phyloP scores from a whole-genome alignment of 1,284 basidiomycete species.

The Cryptococcus sp. region DNA sequence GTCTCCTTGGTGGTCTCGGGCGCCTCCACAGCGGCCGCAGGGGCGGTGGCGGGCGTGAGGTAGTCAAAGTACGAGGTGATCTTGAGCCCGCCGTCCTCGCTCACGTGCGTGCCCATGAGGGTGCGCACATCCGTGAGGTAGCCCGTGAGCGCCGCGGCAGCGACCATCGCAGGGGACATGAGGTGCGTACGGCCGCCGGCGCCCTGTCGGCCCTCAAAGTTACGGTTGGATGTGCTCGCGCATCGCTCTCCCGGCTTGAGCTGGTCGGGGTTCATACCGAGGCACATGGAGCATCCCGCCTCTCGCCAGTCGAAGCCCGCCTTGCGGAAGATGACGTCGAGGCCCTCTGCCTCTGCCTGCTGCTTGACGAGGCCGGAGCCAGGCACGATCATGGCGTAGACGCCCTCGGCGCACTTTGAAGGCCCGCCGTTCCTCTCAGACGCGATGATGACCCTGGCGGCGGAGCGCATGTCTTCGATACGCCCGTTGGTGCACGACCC shows the following conservation, averaged over 20 bases:
- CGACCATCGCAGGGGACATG: slow-evolving; percentile 92
- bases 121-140: slow-evolving; percentile 85
- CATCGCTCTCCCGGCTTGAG: slow-evolving; percentile 85
- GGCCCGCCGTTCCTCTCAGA: slow-evolving; percentile 46
- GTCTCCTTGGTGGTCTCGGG: slow-evolving; percentile 44
- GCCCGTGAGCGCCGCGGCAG: slow-evolving; percentile 86
- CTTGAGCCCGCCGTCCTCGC: slow-evolving; percentile 58
- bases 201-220: slow-evolving; percentile 92
- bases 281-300: slow-evolving; percentile 96
- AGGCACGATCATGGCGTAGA: slow-evolving; percentile 92
- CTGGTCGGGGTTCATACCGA: slow-evolving; percentile 98
- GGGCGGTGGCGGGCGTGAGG: slow-evolving; percentile 66
- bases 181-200: slow-evolving; percentile 90
- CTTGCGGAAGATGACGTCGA: slow-evolving; percentile 85
- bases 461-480: slow-evolving; percentile 90
- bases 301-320: slow-evolving; percentile 98
- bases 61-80: slow-evolving; percentile 68
- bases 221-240: slow-evolving; percentile 93
- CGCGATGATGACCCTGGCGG: slow-evolving; percentile 71
- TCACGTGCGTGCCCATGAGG: slow-evolving; percentile 58
- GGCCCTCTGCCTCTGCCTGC: slow-evolving; percentile 89
- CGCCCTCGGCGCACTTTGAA: slow-evolving; percentile 66
- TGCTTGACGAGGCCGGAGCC: slow-evolving; percentile 92
- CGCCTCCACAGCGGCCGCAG: slow-evolving; percentile 57
- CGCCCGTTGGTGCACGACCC: slow-evolving; percentile 97